A percentile compares a stretch with the other conserved stretches of the same genome.
phyloP scores from a whole-genome alignment of 1,284 basidiomycete genomes.

The Coniferiporia weirii region DNA sequence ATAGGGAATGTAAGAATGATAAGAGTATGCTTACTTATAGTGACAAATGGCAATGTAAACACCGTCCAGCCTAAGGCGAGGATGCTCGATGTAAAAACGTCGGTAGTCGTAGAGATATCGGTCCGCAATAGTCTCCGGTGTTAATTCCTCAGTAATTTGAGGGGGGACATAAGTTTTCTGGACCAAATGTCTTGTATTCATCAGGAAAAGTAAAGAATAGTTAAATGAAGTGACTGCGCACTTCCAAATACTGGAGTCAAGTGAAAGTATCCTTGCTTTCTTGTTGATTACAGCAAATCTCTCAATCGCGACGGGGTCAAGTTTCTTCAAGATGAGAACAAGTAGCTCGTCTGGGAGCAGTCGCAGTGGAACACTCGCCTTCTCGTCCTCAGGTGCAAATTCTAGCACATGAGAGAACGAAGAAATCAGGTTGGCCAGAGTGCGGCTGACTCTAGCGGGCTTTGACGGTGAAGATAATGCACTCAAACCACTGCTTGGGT shows the following conservation, averaged over 20 bases:
- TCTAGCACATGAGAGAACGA: conserved; percentile 44
- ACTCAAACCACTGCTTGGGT: background rate
- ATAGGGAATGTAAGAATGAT: conserved; percentile 7
- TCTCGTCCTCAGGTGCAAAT: conserved; percentile 69
- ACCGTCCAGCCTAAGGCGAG: conserved; percentile 78
- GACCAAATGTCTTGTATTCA: conserved; percentile 45
- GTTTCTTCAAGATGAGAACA: conserved; percentile 54
- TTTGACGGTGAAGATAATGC: background rate
- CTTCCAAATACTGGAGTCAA: conserved; percentile 75
- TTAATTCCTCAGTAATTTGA: conserved; percentile 50
- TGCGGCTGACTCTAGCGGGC: conserved; percentile 28
- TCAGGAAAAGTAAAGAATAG: conserved; percentile 15
- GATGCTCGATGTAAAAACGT: conserved; percentile 74
- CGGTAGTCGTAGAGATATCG: conserved; percentile 62
- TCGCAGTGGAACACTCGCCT: conserved; percentile 48
- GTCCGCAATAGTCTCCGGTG: conserved; percentile 43
- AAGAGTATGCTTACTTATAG: conserved; percentile 54
- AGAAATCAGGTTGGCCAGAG: conserved; percentile 43
- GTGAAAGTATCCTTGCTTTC: conserved; percentile 65
- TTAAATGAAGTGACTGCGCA: conserved; percentile 25
- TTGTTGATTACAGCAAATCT: conserved; percentile 68
- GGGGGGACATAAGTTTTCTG: conserved; percentile 64
- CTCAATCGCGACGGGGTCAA: conserved; percentile 68
- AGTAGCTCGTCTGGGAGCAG: conserved; percentile 73
- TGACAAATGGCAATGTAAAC: conserved; percentile 89